Base-by-base conservation (phyloP, 1,139 yeast genomes). In the Lodderomyces oxycetoniae region DNA sequence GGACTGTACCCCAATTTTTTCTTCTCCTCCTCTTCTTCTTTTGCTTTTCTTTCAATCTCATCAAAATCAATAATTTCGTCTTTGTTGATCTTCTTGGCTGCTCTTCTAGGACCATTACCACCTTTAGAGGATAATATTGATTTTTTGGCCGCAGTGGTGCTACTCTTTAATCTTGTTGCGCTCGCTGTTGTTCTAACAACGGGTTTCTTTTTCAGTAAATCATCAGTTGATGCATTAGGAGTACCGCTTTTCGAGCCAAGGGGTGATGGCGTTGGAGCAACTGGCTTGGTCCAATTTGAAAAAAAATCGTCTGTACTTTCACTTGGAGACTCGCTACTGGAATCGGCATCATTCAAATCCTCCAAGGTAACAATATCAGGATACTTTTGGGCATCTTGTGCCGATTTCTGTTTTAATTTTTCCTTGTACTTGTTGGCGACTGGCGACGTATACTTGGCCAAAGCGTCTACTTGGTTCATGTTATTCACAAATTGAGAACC, bases 241-340 rank as follows among this genome's bases (percentile, higher is more conserved):
- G 79, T 73, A 26, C 55, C 54, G 30, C 61, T 63, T 40, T 72
- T 61, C 9, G 84, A 75, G 5, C 63, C 63, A 39, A 75, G 55
- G 10, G 78, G 75, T 9, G 85, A 76, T 10, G 85, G 78, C 3
- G 77, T 64, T 15, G 63, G 48, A 36, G 55, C 55, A 33, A 75
- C 60, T 17, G 94, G 91, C 53, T 86, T 85, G 41, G 86, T 87
- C 94, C 95, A 88, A 55, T 77, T 82, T 37, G 94, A 74, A 61
- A 93, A 91, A 58, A 91, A 91, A 57, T 88, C 96, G 53, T 87
- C 95, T 28, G 72, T 75, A 26, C 78, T 66, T 30, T 41, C 46
- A 20, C 48, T 49, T 27, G 65, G 62, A 10, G 69, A 50, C 31
- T 66, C 71, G 19, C 59, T 43, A 17, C 9, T 26, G 26, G 60